Evolutionary conservation across 805 yeast genomes (phyloP).

Genomic region (Candida dajiaensis): DNA sequence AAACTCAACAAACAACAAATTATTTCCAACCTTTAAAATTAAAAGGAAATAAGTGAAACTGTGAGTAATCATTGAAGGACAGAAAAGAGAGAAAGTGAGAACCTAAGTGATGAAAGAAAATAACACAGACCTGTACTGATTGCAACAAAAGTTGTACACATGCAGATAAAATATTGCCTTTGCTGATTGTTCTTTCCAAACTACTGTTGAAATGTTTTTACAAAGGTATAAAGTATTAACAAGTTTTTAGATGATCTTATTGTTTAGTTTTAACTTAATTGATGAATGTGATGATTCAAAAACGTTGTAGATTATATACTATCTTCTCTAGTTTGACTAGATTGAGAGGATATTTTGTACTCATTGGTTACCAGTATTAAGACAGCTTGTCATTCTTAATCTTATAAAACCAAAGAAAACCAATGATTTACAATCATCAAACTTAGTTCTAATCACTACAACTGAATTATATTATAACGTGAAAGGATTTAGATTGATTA

Average conservation of each 20-base stretch:
- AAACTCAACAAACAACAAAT: too few species aligned
- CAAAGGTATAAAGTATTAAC: neutral
- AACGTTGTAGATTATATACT: neutral
- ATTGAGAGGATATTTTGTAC: too few species aligned
- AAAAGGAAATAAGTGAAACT: neutral
- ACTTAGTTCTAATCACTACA: too few species aligned
- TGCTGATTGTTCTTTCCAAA: conserved; percentile 12
- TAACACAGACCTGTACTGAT: conserved; percentile 59
- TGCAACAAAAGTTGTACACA: conserved; percentile 14
- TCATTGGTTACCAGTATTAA: too few species aligned
- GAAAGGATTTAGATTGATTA: conserved; percentile 22
- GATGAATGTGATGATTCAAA: neutral
- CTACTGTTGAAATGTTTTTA: neutral
- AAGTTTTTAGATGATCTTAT: neutral
- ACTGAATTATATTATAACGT: conserved; percentile 13
- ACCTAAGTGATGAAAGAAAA: conserved; percentile 35
- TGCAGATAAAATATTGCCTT: conserved; percentile 34
- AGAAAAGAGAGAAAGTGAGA: neutral
- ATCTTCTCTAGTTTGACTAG: too few species aligned
- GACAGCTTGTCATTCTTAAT: too few species aligned
- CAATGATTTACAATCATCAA: too few species aligned
- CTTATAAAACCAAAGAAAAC: too few species aligned
- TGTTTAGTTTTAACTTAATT: neutral
- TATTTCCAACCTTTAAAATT: too few species aligned
- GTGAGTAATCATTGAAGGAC: too few species aligned